These are phyloP conservation scores for Otatea glauca DNA, from an alignment of 176 grass and related monocot genomes.

Conservation along the genomic window DNA sequence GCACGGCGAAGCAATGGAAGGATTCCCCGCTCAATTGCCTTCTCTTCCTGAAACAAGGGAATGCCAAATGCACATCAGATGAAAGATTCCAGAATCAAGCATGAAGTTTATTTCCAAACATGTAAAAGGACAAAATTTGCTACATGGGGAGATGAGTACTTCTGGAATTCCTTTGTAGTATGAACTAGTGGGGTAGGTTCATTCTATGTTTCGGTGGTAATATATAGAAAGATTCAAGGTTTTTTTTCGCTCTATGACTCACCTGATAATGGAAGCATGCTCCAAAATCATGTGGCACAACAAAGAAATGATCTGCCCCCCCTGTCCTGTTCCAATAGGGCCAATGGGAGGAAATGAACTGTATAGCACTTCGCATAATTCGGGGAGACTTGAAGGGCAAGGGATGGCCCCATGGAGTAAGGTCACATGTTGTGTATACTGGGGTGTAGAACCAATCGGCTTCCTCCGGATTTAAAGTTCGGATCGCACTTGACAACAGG, in stretches of 20 bases:
- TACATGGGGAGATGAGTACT: not conserved
- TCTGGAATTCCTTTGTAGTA: not conserved
- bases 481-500: conserved; percentile 57
- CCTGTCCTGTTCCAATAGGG: conserved; percentile 73
- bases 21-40: conserved; percentile 61
- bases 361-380: conserved; percentile 72
- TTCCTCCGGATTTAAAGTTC: conserved; percentile 66
- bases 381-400: conserved; percentile 77
- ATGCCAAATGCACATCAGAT: conserved; percentile 28
- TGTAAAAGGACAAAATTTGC: not conserved
- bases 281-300: conserved; percentile 70
- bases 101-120: not conserved
- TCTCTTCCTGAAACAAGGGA: conserved; percentile 57
- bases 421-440: conserved; percentile 68
- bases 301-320: conserved; percentile 64
- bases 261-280: conserved; percentile 76
- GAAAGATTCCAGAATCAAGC: not conserved
- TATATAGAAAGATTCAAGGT: not conserved
- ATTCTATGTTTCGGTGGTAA: conserved; percentile 14
- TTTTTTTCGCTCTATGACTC: not conserved
- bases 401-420: conserved; percentile 66
- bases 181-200: not conserved
- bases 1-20: conserved; percentile 69
- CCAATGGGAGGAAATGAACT: conserved; percentile 63
- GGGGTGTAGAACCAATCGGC: conserved; percentile 84